Conservation (phyloP, 495 filamentous ascomycete genomes). For the Lasiosphaeria ovina region DNA sequence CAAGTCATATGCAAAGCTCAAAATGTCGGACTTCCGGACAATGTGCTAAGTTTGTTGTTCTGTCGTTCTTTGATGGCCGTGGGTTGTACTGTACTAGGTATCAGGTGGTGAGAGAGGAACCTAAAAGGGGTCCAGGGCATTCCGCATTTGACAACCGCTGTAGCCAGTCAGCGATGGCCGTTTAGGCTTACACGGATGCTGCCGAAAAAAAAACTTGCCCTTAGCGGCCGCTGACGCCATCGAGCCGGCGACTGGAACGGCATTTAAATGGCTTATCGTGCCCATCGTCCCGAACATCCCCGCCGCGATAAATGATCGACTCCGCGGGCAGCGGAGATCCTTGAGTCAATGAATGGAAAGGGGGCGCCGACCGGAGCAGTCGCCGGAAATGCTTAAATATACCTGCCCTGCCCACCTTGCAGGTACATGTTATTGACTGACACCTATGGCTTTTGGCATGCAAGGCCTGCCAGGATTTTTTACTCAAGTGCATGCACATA, state of each 20-base stretch:
- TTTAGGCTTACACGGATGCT: background rate
- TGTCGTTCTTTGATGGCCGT: too few relatives aligned
- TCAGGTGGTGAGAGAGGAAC: too few relatives aligned
- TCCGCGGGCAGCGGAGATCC: background rate
- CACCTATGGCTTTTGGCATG: background rate
- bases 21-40: too few relatives aligned
- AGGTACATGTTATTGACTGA: background rate
- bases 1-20: too few relatives aligned
- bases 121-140: too few relatives aligned
- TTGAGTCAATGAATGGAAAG: background rate
- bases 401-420: too few relatives aligned
- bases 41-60: too few relatives aligned
- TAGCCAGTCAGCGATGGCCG: background rate
- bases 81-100: too few relatives aligned
- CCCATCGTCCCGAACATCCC: too few relatives aligned
- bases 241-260: background rate
- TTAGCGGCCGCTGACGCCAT: slow-evolving; percentile 4
- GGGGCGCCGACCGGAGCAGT: background rate
- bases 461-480: background rate
- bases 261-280: background rate
- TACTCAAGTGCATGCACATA: background rate
- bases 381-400: background rate
- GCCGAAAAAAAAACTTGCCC: background rate
- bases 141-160: background rate
- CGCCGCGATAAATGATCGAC: too few relatives aligned